Conservation (phyloP, 2,329 filamentous ascomycete species). For the Alternaria angustiovoidea region DNA sequence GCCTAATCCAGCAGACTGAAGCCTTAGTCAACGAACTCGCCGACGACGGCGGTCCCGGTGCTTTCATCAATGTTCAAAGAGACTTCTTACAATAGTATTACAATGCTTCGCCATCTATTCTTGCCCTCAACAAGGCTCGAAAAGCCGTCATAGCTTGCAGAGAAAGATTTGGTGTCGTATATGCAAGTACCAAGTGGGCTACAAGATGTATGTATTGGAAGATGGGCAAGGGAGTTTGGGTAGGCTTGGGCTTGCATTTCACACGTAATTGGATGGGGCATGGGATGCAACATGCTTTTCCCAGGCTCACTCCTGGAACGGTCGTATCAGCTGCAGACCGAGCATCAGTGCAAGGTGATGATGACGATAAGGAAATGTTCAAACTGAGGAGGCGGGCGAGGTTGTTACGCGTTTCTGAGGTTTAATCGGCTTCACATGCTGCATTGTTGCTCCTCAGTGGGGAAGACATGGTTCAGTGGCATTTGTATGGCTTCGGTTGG, state of each 20-base stretch:
- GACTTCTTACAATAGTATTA: constrained; percentile 44
- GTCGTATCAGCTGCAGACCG: neutral
- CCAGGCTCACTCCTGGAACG: neutral
- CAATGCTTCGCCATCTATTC: neutral
- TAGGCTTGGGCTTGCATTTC: constrained; percentile 1
- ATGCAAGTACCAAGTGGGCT: constrained; percentile 3
- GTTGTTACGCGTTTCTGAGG: neutral
- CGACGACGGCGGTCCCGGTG: constrained; percentile 79
- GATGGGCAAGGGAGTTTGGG: constrained; percentile 6
- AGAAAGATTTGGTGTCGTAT: neutral
- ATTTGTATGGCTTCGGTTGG: neutral
- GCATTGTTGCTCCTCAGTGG: neutral
- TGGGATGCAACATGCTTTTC: neutral
- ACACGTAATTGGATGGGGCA: neutral
- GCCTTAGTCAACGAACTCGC: constrained; percentile 84
- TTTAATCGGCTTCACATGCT: neutral
- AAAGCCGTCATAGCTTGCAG: neutral
- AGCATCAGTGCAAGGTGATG: neutral
- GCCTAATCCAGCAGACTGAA: constrained; percentile 83
- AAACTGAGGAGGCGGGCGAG: neutral
- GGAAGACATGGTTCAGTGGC: neutral
- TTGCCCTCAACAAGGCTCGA: neutral
- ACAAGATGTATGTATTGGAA: neutral
- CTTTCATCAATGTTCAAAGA: constrained; percentile 75
- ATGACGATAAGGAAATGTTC: neutral